Evolutionary conservation across 2,329 filamentous ascomycete species (phyloP).

Genomic region (Talaromyces sp.): DNA sequence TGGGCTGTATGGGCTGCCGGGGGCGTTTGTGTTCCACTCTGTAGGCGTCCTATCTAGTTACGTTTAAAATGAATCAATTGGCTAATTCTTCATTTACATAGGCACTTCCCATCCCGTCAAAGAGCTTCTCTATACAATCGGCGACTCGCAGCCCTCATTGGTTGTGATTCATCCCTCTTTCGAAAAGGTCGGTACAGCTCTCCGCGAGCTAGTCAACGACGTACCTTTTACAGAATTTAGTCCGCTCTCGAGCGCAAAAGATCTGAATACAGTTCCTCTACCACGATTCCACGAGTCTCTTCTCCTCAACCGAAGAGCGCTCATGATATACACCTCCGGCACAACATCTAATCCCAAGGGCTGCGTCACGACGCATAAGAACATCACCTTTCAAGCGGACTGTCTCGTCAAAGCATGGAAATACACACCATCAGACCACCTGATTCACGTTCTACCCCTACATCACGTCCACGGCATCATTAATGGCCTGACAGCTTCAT

Average conservation of each 20-base stretch:
- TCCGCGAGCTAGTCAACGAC: conserved; percentile 29
- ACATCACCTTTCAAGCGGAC: conserved; percentile 33
- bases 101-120: conserved; percentile 42
- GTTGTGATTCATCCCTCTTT: conserved; percentile 42
- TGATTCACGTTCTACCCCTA: conserved; percentile 50
- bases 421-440: conserved; percentile 41
- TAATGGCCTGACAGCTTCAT: conserved; percentile 48
- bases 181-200: conserved; percentile 29
- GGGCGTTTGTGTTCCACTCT: conserved; percentile 43
- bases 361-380: conserved; percentile 44
- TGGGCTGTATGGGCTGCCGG: conserved; percentile 46
- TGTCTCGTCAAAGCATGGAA: conserved; percentile 38
- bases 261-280: conserved; percentile 22
- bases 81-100: conserved; percentile 16
- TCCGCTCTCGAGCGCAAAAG: conserved; percentile 23
- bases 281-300: conserved; percentile 32
- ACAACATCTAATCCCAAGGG: conserved; percentile 43
- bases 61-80: background rate
- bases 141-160: conserved; percentile 42
- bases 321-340: conserved; percentile 45
- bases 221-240: conserved; percentile 32
- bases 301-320: conserved; percentile 31
- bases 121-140: conserved; percentile 42
- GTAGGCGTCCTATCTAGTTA: conserved; percentile 26
- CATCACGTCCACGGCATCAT: conserved; percentile 52